phyloP scores from a whole-genome alignment of 225 moss, liverwort and hornwort species.

The Sphagnum tenellum region DNA sequence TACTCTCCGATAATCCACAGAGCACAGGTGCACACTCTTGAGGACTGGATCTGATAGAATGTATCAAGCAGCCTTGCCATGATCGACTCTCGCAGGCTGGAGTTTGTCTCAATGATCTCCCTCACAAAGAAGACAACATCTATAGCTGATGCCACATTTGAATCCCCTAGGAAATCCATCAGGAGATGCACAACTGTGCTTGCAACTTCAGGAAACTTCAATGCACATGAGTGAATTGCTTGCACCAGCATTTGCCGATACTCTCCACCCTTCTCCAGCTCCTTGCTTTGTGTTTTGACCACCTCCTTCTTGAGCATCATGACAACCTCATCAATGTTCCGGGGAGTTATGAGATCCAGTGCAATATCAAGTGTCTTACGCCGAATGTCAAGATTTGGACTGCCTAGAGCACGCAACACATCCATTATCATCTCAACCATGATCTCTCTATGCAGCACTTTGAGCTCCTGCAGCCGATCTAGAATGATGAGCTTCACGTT shows the following conservation, averaged over 20 bases:
- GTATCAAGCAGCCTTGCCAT: constrained; percentile 75
- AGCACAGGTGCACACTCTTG: constrained; percentile 88
- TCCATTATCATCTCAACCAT: constrained; percentile 98
- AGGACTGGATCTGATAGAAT: constrained; percentile 90
- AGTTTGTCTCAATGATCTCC: constrained; percentile 89
- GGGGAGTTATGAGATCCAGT: constrained; percentile 79
- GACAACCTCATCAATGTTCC: constrained; percentile 95
- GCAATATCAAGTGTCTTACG: constrained; percentile 94
- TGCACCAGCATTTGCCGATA: constrained; percentile 98
- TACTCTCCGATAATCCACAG: constrained; percentile 98
- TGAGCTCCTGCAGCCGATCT: constrained; percentile 95
- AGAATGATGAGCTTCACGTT: constrained; percentile 94
- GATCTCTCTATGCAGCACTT: constrained; percentile 70
- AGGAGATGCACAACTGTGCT: constrained; percentile 87
- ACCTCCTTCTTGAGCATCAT: constrained; percentile 98
- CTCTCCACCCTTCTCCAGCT: constrained; percentile 96
- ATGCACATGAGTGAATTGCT: constrained; percentile 86
- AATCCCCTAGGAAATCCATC: constrained; percentile 94
- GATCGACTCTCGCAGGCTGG: constrained; percentile 79
- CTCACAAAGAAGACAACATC: constrained; percentile 94
- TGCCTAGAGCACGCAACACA: constrained; percentile 69
- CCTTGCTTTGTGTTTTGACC: constrained; percentile 86
- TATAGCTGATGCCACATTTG: constrained; percentile 85
- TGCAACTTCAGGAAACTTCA: constrained; percentile 91
- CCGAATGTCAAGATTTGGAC: constrained; percentile 95